Evolutionary conservation across 108 stramenopile genomes (phyloP).

Genomic region (Schizochytrium sp.): DNA sequence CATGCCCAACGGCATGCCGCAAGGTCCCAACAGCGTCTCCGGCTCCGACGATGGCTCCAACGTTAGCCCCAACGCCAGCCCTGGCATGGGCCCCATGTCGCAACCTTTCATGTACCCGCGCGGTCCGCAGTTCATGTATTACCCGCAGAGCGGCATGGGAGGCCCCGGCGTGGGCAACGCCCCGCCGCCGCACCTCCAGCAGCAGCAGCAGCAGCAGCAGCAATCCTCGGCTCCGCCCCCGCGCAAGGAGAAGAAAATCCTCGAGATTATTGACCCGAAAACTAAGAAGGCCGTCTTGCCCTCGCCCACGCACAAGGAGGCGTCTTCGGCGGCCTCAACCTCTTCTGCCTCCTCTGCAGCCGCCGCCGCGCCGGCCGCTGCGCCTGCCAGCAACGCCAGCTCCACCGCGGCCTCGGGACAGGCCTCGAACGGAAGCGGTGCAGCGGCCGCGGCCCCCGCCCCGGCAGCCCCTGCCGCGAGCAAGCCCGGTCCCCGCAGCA

Average conservation of each 20-base stretch:
- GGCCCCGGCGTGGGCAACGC: background rate
- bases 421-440: background rate
- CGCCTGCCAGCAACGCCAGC: background rate
- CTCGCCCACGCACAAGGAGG: background rate
- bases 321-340: no score
- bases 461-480: background rate
- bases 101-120: background rate
- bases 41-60: background rate
- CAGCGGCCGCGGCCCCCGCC: background rate
- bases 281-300: background rate
- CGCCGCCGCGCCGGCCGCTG: background rate
- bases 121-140: background rate
- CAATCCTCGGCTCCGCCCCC: background rate
- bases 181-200: background rate
- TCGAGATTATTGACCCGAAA: background rate
- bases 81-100: background rate
- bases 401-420: background rate
- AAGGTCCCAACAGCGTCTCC: background rate
- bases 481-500: background rate
- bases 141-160: background rate
- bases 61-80: background rate
- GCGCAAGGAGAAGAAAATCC: background rate
- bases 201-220: background rate
- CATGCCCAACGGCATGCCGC: background rate
- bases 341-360: background rate